Evolutionary conservation across 1,139 yeast species (phyloP).

Genomic region (Starmera stellimalicola): DNA sequence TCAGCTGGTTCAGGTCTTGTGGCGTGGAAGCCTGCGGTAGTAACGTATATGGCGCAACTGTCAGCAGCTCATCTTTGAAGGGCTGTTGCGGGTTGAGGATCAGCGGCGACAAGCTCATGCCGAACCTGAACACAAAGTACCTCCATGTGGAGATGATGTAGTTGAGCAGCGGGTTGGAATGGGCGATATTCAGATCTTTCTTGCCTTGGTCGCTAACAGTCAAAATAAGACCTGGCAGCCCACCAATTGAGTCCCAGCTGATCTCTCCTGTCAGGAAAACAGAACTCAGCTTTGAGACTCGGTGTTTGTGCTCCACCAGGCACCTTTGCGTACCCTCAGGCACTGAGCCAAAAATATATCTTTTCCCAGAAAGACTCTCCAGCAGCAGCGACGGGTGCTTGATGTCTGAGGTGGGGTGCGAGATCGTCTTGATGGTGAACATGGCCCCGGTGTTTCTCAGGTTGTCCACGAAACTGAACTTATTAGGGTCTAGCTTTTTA

Average conservation of each 20-base stretch:
- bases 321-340: slow-evolving; percentile 84
- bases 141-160: slow-evolving; percentile 76
- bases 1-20: slow-evolving; percentile 3
- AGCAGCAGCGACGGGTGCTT: slow-evolving; percentile 51
- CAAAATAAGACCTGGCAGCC: slow-evolving; percentile 80
- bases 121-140: slow-evolving; percentile 78
- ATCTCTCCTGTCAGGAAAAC: slow-evolving; percentile 70
- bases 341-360: slow-evolving; percentile 69
- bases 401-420: slow-evolving; percentile 55
- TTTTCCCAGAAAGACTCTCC: slow-evolving; percentile 34
- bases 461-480: slow-evolving; percentile 5
- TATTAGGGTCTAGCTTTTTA: too few species aligned
- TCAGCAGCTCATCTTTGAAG: slow-evolving; percentile 42
- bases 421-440: slow-evolving; percentile 27
- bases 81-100: slow-evolving; percentile 28
- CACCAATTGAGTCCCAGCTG: slow-evolving; percentile 72
- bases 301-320: slow-evolving; percentile 43
- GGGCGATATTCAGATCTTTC: slow-evolving; percentile 33
- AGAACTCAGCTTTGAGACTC: slow-evolving; percentile 46
- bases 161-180: slow-evolving; percentile 35
- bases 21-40: slow-evolving; percentile 4
- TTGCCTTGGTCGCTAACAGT: slow-evolving; percentile 81
- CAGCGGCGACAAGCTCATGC: slow-evolving; percentile 45
- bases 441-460: too few species aligned
- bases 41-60: slow-evolving; percentile 43